Conservation (phyloP, 345 rosid genomes). For the Sapria himalayana region DNA sequence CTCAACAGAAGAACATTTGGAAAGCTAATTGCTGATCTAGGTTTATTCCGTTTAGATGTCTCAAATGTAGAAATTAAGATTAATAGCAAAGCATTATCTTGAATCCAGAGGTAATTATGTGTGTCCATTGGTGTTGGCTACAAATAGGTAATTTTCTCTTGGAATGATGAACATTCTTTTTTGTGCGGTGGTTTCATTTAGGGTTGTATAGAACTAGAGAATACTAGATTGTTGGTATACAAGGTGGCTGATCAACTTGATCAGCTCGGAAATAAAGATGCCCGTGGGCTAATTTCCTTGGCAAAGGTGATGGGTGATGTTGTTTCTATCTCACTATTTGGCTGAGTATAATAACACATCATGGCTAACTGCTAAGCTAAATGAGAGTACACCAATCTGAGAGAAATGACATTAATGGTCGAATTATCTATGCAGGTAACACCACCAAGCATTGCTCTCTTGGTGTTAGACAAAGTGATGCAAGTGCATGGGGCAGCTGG, state of each 20-base stretch:
- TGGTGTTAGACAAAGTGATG: slow-evolving; percentile 70
- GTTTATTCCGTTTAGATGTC: slow-evolving; percentile 66
- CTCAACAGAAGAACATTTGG: slow-evolving; percentile 65
- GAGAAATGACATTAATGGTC: too few species aligned
- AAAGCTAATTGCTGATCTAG: slow-evolving; percentile 68
- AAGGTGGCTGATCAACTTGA: slow-evolving; percentile 92
- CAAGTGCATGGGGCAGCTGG: slow-evolving; percentile 90
- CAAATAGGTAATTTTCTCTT: neutral
- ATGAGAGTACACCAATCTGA: too few species aligned
- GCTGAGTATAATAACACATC: too few species aligned
- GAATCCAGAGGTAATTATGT: too few species aligned
- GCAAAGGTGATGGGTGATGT: slow-evolving; percentile 37
- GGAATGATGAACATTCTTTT: neutral
- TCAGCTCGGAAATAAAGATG: slow-evolving; percentile 71
- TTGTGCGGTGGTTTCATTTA: slow-evolving; percentile 12
- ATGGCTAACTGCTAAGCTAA: too few species aligned
- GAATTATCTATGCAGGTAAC: slow-evolving; percentile 92
- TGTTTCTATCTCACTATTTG: neutral
- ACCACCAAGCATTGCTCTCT: slow-evolving; percentile 79
- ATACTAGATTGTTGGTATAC: slow-evolving; percentile 58
- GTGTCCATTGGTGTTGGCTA: too few species aligned
- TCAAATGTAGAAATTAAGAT: slow-evolving; percentile 35
- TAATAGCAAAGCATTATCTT: neutral
- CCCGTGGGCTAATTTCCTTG: slow-evolving; percentile 71
- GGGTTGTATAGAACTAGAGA: slow-evolving; percentile 75